Conservation (phyloP, 2,329 filamentous ascomycete species). For the Aureobasidium leucospermi region DNA sequence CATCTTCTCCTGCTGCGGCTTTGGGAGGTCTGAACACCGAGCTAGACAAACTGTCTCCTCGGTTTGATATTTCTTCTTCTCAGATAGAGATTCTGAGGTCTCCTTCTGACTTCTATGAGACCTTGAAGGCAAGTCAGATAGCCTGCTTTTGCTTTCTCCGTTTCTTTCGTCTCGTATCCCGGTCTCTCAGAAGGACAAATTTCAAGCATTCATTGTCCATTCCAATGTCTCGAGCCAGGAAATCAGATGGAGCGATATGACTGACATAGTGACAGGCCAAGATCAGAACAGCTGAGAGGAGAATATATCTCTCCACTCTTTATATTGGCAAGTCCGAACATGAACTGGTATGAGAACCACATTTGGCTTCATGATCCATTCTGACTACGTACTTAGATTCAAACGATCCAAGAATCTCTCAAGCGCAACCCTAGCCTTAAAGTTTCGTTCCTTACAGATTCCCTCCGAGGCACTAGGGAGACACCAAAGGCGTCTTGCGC, state of each 20-base stretch:
- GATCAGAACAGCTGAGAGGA: slow-evolving; percentile 68
- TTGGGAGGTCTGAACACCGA: slow-evolving; percentile 60
- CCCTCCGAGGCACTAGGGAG: slow-evolving; percentile 83
- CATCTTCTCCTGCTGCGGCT: slow-evolving; percentile 10
- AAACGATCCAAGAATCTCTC: slow-evolving; percentile 68
- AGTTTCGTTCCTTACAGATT: slow-evolving; percentile 86
- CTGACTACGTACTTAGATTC: slow-evolving; percentile 46
- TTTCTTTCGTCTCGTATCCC: not conserved
- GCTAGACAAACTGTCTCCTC: slow-evolving; percentile 82
- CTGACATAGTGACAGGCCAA: slow-evolving; percentile 50
- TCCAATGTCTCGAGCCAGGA: not conserved
- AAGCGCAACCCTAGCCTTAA: slow-evolving; percentile 65
- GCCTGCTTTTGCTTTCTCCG: not conserved
- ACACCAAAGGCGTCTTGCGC: slow-evolving; percentile 79
- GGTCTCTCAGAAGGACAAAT: too few species aligned
- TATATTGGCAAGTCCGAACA: slow-evolving; percentile 93
- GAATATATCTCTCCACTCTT: slow-evolving; percentile 89
- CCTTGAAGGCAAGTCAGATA: slow-evolving; percentile 61
- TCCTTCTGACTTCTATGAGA: slow-evolving; percentile 84
- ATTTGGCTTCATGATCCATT: not conserved
- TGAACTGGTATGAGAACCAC: slow-evolving; percentile 55
- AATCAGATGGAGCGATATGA: not conserved
- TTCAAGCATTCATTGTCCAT: not conserved
- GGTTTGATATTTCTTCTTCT: slow-evolving; percentile 75
- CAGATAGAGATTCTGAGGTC: slow-evolving; percentile 72